Percentiles rank a stretch among this genome's conserved stretches.
Evolutionary conservation across 169 alveolate genomes (phyloP).

Genomic region (Eimeria praecox): DNA sequence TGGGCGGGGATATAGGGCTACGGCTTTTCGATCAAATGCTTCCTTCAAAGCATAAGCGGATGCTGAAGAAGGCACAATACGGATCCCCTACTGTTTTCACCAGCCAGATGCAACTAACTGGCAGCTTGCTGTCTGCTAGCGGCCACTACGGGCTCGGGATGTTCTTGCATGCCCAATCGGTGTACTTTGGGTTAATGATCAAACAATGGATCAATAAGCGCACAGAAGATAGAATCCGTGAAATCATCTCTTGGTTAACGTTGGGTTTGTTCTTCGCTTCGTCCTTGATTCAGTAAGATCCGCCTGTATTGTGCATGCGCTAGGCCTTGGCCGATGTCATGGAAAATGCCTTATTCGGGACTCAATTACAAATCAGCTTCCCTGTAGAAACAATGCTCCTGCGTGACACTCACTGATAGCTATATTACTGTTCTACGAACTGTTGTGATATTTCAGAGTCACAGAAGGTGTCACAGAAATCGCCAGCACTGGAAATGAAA

Average conservation of each 20-base stretch:
- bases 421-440: not conserved
- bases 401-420: no score
- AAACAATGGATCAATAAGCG: conserved; percentile 50
- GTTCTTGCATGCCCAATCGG: conserved; percentile 74
- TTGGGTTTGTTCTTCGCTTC: conserved; percentile 65
- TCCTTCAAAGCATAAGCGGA: conserved; percentile 48
- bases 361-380: no score
- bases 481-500: conserved; percentile 53
- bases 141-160: conserved; percentile 66
- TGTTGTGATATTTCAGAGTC: conserved; percentile 26
- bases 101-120: conserved; percentile 72
- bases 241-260: conserved; percentile 72
- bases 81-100: conserved; percentile 75
- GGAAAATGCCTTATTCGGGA: not conserved
- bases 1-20: conserved; percentile 72
- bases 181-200: conserved; percentile 68
- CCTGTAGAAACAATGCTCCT: not conserved
- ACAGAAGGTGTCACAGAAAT: conserved; percentile 55
- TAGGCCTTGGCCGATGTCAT: not conserved
- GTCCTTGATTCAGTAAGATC: conserved; percentile 55
- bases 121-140: conserved; percentile 64
- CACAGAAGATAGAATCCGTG: conserved; percentile 29
- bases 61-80: conserved; percentile 63
- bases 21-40: conserved; percentile 64
- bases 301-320: not conserved